Evolutionary conservation across 148 eudicot genomes (phyloP).

Genomic region (Rhododendron henanense): DNA sequence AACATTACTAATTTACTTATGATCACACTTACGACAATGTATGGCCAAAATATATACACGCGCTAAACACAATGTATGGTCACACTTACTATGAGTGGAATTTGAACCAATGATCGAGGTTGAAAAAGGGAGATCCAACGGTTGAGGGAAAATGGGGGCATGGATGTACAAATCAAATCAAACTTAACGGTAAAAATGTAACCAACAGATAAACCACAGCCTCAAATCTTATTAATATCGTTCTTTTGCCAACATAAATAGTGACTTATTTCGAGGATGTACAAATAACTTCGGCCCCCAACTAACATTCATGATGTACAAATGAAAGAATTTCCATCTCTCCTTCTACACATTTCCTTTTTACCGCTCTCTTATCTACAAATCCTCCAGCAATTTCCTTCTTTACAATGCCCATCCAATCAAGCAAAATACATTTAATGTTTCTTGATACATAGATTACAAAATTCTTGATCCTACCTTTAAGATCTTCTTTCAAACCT

Average conservation of each 20-base stretch:
- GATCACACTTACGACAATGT: no score
- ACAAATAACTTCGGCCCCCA: slow-evolving; percentile 27
- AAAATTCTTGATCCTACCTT: slow-evolving; percentile 19
- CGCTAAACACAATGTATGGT: no score
- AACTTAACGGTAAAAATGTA: neutral
- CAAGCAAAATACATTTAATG: slow-evolving; percentile 12
- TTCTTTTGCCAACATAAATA: slow-evolving; percentile 14
- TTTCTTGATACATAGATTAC: slow-evolving; percentile 19
- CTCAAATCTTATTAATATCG: slow-evolving; percentile 22
- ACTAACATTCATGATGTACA: slow-evolving; percentile 23
- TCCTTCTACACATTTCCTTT: slow-evolving; percentile 14
- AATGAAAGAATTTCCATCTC: slow-evolving; percentile 19
- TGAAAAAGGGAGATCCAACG: no score
- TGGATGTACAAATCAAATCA: neutral
- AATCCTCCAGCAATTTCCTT: slow-evolving; percentile 18
- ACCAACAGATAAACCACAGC: neutral
- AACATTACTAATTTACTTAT: no score
- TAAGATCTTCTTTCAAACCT: slow-evolving; percentile 30
- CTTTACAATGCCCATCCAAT: slow-evolving; percentile 11
- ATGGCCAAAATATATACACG: no score
- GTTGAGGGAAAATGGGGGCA: no score
- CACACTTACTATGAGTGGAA: no score
- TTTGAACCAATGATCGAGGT: no score
- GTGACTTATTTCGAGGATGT: slow-evolving; percentile 32
- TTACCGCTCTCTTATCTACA: slow-evolving; percentile 36